These are phyloP conservation scores for Aspergillus sclerotioniger DNA, from an alignment of 495 filamentous ascomycete genomes.

Conservation along the genomic window DNA sequence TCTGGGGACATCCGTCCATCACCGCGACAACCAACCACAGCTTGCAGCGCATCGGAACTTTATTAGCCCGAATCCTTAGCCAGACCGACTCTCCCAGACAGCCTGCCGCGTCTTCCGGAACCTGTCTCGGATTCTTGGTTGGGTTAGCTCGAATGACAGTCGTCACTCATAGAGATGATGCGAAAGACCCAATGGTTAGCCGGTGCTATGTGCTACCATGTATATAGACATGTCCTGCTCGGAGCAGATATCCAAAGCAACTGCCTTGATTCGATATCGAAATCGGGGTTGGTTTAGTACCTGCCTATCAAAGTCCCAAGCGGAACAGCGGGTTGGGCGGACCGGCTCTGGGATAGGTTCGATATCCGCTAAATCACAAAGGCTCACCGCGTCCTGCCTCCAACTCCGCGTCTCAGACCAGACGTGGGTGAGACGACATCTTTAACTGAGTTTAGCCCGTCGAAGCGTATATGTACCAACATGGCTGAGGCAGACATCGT, in stretches of 20 bases:
- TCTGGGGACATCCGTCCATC: no score
- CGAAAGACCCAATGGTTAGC: not conserved
- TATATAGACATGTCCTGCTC: not conserved
- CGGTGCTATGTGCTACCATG: not conserved
- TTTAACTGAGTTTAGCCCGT: not conserved
- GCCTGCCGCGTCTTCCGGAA: not conserved
- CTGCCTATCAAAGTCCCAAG: not conserved
- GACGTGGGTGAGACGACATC: not conserved
- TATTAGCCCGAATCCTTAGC: not conserved
- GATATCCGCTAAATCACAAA: no score
- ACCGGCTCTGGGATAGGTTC: not conserved
- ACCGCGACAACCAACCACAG: no score
- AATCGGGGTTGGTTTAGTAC: no score
- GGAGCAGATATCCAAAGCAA: not conserved
- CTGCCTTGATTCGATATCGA: no score
- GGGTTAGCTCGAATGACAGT: not conserved
- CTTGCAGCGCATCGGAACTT: not conserved
- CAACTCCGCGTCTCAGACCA: no score
- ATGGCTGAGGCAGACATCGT: not conserved
- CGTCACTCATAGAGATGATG: not conserved
- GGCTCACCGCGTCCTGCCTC: no score
- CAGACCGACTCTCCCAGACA: not conserved
- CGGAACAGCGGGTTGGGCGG: not conserved
- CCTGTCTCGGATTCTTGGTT: not conserved
- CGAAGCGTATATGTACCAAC: not conserved